Conservation (phyloP, 202 grass and related monocot genomes). For the Elaeis oleifera region DNA sequence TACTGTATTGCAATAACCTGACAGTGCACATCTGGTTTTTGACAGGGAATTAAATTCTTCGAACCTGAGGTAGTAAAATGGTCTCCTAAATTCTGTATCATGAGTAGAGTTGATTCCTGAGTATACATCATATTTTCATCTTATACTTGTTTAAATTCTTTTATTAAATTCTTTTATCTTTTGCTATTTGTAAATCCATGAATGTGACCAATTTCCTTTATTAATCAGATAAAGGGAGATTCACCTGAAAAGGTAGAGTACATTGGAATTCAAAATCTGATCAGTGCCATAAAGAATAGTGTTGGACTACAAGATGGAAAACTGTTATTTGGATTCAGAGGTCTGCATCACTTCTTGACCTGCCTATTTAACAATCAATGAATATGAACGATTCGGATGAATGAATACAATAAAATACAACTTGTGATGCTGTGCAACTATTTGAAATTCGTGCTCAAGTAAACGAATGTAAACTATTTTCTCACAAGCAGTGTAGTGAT, state of each 20-base stretch:
- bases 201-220: constrained; percentile 23
- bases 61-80: constrained; percentile 73
- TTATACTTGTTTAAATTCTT: constrained; percentile 8
- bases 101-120: constrained; percentile 19
- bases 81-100: constrained; percentile 28
- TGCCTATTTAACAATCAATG: too few species aligned
- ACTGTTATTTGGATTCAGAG: constrained; percentile 75
- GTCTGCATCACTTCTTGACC: constrained; percentile 25
- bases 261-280: constrained; percentile 80
- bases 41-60: constrained; percentile 97
- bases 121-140: neutral
- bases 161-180: constrained; percentile 7
- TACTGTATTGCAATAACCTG: constrained; percentile 12
- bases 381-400: too few species aligned
- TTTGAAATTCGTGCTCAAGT: too few species aligned
- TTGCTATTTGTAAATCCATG: constrained; percentile 15
- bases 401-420: too few species aligned
- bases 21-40: constrained; percentile 4
- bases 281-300: constrained; percentile 55
- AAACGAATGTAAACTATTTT: too few species aligned
- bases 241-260: constrained; percentile 92
- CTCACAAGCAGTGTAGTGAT: too few species aligned
- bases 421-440: too few species aligned
- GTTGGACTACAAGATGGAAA: constrained; percentile 70
- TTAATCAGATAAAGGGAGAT: constrained; percentile 84